Percentiles rank a stretch among this genome's conserved stretches.
These are phyloP conservation scores for Ceratocystis diversiconidia DNA, from an alignment of 2,329 filamentous ascomycete genomes.

Conservation along the genomic window DNA sequence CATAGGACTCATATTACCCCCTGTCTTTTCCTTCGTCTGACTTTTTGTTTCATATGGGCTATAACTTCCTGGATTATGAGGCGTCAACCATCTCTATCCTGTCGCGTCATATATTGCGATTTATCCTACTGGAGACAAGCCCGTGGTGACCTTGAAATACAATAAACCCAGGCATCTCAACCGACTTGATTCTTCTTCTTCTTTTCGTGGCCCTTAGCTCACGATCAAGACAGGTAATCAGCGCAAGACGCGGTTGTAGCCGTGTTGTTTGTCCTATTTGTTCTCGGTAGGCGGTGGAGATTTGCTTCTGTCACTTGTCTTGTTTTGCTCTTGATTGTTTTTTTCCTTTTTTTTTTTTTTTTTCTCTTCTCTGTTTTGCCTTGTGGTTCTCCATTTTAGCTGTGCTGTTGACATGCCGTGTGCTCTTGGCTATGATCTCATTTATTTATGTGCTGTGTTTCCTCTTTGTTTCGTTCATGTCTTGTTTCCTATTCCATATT, in stretches of 20 bases:
- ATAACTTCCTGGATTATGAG: neutral
- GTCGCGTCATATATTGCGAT: neutral
- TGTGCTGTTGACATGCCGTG: neutral
- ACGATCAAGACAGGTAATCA: neutral
- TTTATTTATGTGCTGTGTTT: neutral
- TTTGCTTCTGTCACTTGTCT: neutral
- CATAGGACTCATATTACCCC: neutral
- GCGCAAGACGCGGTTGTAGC: neutral
- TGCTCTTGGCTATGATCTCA: neutral
- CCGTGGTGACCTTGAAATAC: neutral
- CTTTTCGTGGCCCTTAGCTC: constrained; percentile 2
- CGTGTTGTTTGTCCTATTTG: too few species aligned
- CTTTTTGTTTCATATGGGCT: neutral
- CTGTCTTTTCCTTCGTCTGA: neutral
- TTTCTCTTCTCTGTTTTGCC: neutral
- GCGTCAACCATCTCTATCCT: neutral
- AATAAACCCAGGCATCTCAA: neutral
- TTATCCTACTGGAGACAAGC: neutral
- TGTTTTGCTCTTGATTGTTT: neutral
- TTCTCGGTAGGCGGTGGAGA: constrained; percentile 3
- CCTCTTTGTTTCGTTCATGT: neutral
- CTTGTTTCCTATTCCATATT: neutral
- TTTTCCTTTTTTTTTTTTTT: neutral
- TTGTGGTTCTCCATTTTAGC: neutral
- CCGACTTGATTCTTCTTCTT: constrained; percentile 10